Conservation (phyloP, 129 eudicot species). For the Glebionis coronaria region DNA sequence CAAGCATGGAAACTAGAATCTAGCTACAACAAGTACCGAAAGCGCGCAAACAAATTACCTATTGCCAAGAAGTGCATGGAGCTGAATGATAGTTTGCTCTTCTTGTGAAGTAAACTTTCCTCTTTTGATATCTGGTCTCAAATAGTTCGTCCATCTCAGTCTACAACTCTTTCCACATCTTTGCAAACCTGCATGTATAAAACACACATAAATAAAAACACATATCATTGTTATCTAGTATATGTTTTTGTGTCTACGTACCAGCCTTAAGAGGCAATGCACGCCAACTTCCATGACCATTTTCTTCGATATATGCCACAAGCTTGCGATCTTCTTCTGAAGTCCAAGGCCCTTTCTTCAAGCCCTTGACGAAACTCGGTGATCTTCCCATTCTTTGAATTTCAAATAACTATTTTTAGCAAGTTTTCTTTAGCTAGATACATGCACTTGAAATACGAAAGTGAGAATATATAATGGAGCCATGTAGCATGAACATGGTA, state of each 20-base stretch:
- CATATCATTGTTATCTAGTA: too few species aligned
- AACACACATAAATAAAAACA: too few species aligned
- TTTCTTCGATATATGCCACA: slow-evolving; percentile 8
- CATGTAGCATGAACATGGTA: too few species aligned
- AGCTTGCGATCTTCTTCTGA: slow-evolving; percentile 23
- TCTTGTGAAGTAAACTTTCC: slow-evolving; percentile 70
- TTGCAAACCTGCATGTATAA: too few species aligned
- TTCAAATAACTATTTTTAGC: not conserved
- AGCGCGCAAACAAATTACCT: slow-evolving; percentile 33
- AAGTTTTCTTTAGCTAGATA: not conserved
- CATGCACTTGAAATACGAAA: too few species aligned
- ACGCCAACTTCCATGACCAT: slow-evolving; percentile 30
- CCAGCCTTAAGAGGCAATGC: slow-evolving; percentile 16
- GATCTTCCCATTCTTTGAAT: slow-evolving; percentile 6
- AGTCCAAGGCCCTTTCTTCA: slow-evolving; percentile 25
- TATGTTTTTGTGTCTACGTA: not conserved
- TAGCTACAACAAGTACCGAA: not conserved
- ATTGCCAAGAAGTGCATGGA: slow-evolving; percentile 79
- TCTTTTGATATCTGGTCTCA: slow-evolving; percentile 68
- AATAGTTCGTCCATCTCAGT: slow-evolving; percentile 62
- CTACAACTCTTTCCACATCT: slow-evolving; percentile 75
- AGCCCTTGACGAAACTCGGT: not conserved
- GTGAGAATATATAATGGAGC: too few species aligned
- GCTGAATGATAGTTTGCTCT: slow-evolving; percentile 73
- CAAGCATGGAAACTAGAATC: not conserved